Evolutionary conservation across 352 stramenopile genomes (phyloP), one percentile per base, ranked within the genome.

Genomic region (Sclerospora graminicola): DNA sequence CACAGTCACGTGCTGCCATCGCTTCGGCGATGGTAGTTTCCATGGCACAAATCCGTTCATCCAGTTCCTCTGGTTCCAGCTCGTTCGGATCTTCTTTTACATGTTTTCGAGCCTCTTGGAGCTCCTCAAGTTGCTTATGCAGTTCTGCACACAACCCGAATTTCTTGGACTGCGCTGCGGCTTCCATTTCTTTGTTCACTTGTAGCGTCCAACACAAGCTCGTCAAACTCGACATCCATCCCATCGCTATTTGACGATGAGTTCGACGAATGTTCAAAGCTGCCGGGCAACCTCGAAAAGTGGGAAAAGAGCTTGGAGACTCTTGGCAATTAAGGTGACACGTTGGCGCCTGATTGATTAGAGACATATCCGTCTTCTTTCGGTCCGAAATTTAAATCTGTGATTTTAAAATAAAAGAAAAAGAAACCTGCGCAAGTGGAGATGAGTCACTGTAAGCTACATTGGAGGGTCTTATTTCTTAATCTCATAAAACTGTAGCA

Each of bases 301-400:
- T 92, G 81, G 81, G 81, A 92, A 69, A 78, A 89, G 69, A 90
- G 76, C 59, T 69, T 92, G 31, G 76, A 92, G 60, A 88, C 70
- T 41, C 56, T 88, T 54, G 79, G 75, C 49, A 81, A 84, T 57
- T 90, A 87, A 84, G 39, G 41, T 45, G 14, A 23, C 46, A 14
- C 34, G 26, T 26, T 35, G 48, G 48, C 39, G 21, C 38, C 48
- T 52, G 41, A 34, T 43, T 33, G 28, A 39, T 5, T 23, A 5
- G 15, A 19, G 5, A 33, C 10, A n/a, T n/a, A n/a, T n/a, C n/a
- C n/a, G n/a, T n/a, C 20, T 5, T 20, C n/a, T 38, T 4, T 38
- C 32, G 4, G 21, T 26, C 21, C 6, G 21, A 6, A 26, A 26
- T 7, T 26, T 26, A 26, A 26, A 6, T 26, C 21, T 6, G 6